phyloP scores from a whole-genome alignment of 768 basidiomycete genomes.

The Daedaleopsis sinensis region DNA sequence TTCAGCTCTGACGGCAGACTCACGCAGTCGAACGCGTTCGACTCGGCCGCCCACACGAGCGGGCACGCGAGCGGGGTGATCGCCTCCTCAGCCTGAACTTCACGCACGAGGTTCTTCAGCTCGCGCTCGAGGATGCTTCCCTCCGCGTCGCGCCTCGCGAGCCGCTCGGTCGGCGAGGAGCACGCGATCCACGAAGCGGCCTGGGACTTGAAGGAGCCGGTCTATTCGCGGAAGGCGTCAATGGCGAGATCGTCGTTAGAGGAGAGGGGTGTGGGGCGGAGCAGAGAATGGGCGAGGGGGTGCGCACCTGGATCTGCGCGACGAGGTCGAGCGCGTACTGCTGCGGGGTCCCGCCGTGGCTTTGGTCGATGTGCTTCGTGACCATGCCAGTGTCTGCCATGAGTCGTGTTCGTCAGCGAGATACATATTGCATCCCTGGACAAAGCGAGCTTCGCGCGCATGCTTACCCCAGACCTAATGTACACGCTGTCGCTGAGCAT shows the following conservation, averaged over 20 bases:
- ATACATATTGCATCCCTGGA: too few species aligned
- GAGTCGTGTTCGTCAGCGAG: neutral
- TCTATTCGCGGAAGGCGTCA: constrained; percentile 15
- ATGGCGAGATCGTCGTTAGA: neutral
- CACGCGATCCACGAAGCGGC: constrained; percentile 30
- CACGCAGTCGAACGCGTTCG: constrained; percentile 34
- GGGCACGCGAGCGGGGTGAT: constrained; percentile 33
- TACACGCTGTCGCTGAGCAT: neutral
- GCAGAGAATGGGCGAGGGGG: neutral
- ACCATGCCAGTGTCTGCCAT: constrained; percentile 30
- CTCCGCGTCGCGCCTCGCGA: constrained; percentile 34
- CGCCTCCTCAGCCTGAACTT: neutral
- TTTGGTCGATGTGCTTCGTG: constrained; percentile 24
- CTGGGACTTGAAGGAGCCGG: constrained; percentile 26
- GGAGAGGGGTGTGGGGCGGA: neutral
- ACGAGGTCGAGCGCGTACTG: constrained; percentile 25
- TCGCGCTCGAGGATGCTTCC: constrained; percentile 4
- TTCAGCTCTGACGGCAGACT: constrained; percentile 3
- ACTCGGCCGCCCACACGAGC: constrained; percentile 32
- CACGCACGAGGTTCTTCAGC: neutral
- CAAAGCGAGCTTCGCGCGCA: neutral
- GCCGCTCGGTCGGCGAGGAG: constrained; percentile 27
- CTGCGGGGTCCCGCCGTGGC: constrained; percentile 22
- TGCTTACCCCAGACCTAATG: constrained; percentile 17
- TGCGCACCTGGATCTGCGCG: constrained; percentile 39